Percentiles rank a stretch among this genome's conserved stretches.
Conservation (phyloP, 2,329 filamentous ascomycete species). For the Exophiala alcalophila region DNA sequence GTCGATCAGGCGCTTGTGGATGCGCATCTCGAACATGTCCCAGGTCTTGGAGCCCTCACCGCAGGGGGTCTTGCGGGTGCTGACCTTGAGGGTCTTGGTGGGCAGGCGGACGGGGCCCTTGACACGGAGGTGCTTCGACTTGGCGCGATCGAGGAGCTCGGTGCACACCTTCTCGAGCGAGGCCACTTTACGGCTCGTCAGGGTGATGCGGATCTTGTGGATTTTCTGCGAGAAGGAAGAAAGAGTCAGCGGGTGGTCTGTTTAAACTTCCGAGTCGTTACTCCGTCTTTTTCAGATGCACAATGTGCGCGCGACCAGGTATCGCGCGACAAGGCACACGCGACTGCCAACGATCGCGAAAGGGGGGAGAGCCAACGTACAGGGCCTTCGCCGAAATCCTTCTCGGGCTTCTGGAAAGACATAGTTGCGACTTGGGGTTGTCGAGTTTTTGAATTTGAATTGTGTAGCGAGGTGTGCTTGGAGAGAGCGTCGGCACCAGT, state of each 20-base stretch:
- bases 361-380: slow-evolving; percentile 50
- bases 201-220: slow-evolving; percentile 98
- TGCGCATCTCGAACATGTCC: slow-evolving; percentile 98
- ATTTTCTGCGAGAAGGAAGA: slow-evolving; percentile 61
- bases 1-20: slow-evolving; percentile 98
- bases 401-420: slow-evolving; percentile 95
- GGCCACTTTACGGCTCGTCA: slow-evolving; percentile 90
- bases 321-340: too few relatives aligned
- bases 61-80: slow-evolving; percentile 97
- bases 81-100: slow-evolving; percentile 93
- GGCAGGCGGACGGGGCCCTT: slow-evolving; percentile 98
- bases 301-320: too few relatives aligned
- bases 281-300: too few relatives aligned
- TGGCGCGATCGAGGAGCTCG: slow-evolving; percentile 97
- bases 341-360: neutral
- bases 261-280: too few relatives aligned
- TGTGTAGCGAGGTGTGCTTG: slow-evolving; percentile 17
- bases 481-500: slow-evolving; percentile 51
- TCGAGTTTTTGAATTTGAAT: slow-evolving; percentile 32
- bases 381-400: slow-evolving; percentile 83
- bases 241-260: neutral
- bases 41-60: slow-evolving; percentile 99
- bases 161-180: slow-evolving; percentile 97
- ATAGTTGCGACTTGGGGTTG: slow-evolving; percentile 56
- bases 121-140: slow-evolving; percentile 96